Base-by-base conservation (phyloP, 441 rosid species). In the Sinapis alba region DNA sequence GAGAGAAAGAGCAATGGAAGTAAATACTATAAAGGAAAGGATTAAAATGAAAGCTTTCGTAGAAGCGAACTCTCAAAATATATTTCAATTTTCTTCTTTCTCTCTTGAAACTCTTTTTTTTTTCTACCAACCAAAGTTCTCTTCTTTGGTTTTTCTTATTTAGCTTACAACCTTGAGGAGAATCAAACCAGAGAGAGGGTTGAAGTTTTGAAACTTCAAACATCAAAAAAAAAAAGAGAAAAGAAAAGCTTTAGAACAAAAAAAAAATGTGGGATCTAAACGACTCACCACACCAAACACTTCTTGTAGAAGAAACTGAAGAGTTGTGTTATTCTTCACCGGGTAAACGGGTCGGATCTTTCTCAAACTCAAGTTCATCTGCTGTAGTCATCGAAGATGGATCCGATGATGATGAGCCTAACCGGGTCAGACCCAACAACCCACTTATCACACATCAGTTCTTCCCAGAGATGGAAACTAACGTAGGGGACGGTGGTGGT, bases 241-340 rank as follows among this genome's bases (percentile, higher is more conserved):
- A 27, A 51, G 2, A 54, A 11, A 1, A 19, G 11, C 3, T 21
- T 21, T 8, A 8, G 15, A 13, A 41, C 23, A 13, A 24, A 62
- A 63, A 57, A 79, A 83, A 85, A 85, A 94, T 94, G 99, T 92
- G 99, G 99, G 86, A 94, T 88, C 91, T 92, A 28, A 94, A 94
- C 72, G 96, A 84, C 86, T 84, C 90, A 60, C 97, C 92, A 65
- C 79, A 86, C 83, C 90, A 66, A 69, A 75, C 74, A 72, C 26
- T 28, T 7, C 79, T 75, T 45, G 86, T 81, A 65, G 89, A 88
- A 24, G 93, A 85, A 83, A 88, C 97, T 10, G 95, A 87, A 62
- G 97, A 71, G 72, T 79, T 19, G 13, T 81, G 91, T 30, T 93
- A 89, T 8, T 87, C 93, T 0, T 90, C 88, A 61, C 91, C 87